Evolutionary conservation across 1,284 basidiomycete genomes (phyloP), one percentile per base, ranked within the genome.

Genomic region (Sporisorium sorghi): DNA sequence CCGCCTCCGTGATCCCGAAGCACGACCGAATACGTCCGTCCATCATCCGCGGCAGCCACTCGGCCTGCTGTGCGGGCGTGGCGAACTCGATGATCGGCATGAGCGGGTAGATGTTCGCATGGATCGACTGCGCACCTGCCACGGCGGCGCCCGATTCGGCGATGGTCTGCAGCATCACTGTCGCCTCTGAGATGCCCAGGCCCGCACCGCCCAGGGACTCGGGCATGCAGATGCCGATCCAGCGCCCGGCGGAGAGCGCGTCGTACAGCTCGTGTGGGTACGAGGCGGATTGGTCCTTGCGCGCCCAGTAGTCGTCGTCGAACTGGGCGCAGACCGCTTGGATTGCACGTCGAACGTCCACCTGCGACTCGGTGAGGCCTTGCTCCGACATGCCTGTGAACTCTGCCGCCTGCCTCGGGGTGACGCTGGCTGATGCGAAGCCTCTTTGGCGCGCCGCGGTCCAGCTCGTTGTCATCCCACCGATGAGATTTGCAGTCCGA

Each of bases 131-230:
- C 2, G 73, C 74, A 4, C 74, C 74, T 0, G 74, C 66, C 5
- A 77, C 50, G 10, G 68, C 62, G 0, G 67, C 85, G 10, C 85
- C 85, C 7, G 76, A 80, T 54, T 86, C 85, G 17, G 85, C 75
- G 44, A 86, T 85, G 37, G 84, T 86, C 58, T 85, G 85, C 40
- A 86, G 76, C 85, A 86, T 86, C 10, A 85, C 64, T 15, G 85
- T 85, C 17, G 85, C 85, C 51, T 86, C 85, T 1, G 83, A 81
- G 32, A 86, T 83, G 1, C 85, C 85, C 35, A 86, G 73, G 0
- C 79, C 81, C 6, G 79, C 76, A 6, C 85, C 85, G 17, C 85
- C 85, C 35, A 70, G 59, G n/a, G 63, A 21, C 42, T 71, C 56
- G 23, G 77, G 77, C 68, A 77, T 66, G 48, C 72, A 72, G 32